Base-by-base conservation (phyloP, 2,329 filamentous ascomycete genomes). In the Colletotrichum sp. region DNA sequence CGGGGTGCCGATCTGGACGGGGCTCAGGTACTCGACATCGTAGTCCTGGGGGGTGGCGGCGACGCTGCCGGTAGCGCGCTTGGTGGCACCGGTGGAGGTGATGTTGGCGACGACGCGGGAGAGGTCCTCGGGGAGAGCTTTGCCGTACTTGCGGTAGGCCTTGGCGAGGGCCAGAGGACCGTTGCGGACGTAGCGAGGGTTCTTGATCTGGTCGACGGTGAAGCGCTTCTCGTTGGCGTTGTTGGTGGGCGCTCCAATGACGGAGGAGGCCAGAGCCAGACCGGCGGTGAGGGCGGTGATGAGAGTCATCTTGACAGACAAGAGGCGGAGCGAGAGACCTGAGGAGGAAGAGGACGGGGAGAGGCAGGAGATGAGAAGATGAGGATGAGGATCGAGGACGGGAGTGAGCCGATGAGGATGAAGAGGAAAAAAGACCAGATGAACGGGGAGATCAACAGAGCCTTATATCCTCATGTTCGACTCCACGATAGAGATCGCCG, bases 1-100 rank as follows among this genome's bases (percentile, higher is more conserved):
- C 10, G 86, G 86, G 7, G 85, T 86, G 16, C 86, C 86, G n/a
- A 88, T 85, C 52, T 84, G 79, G 15, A 87, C 84, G 7, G 85
- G 84, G 5, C 82, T 82, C 67, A 87, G 73, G 77, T 85, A 87
- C 78, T 86, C 85, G 24, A 77, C 39, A n/a, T 86, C 85, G 67
- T 79, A 77, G 5, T 80, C 63, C 30, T 80, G 68, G 2, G 85
- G 84, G 0, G 72, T 79, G 52, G 80, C 80, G 4, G 69, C 66
- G 4, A 77, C 83, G 24, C 80, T 84, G 67, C 84, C 85, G 5
- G 71, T 83, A 64, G 77, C 77, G 55, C 82, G 80, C 78, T 80
- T 81, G 32, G 68, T 73, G 43, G 78, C 71, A 18, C 67, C 57
- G 64, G 68, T 61, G 30, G 75, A 71, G 9, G 65, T 43, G 66